Evolutionary conservation across 2,329 filamentous ascomycete genomes (phyloP).

Genomic region (Elsinoe batatas): DNA sequence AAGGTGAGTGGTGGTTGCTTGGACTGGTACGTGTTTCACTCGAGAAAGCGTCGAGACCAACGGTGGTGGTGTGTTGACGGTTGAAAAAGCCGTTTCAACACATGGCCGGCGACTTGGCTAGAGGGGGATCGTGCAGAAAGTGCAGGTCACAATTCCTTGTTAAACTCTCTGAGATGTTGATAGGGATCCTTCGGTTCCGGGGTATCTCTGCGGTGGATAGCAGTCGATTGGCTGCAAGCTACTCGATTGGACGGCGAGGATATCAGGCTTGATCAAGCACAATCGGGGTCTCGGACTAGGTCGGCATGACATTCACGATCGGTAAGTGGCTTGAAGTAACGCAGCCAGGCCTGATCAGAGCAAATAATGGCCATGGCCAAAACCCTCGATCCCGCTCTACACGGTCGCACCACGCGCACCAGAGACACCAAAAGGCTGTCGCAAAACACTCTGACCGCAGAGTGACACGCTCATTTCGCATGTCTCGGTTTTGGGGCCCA

Average conservation of each 20-base stretch:
- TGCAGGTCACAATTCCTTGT: background rate
- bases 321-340: slow-evolving; percentile 6
- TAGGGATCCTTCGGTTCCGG: background rate
- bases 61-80: background rate
- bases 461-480: slow-evolving; percentile 6
- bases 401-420: background rate
- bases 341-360: background rate
- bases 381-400: no score
- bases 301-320: background rate
- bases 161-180: background rate
- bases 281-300: background rate
- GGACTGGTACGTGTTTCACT: slow-evolving; percentile 1
- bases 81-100: slow-evolving; percentile 6
- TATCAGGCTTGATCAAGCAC: background rate
- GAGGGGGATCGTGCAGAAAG: no score
- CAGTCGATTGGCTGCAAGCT: slow-evolving; percentile 9
- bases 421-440: background rate
- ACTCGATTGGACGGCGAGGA: background rate
- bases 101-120: slow-evolving; percentile 6
- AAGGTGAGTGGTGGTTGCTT: background rate
- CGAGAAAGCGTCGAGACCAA: background rate
- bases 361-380: no score
- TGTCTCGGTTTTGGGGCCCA: background rate
- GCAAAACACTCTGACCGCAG: slow-evolving; percentile 7
- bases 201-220: slow-evolving; percentile 7